A percentile compares a stretch with the other conserved stretches of the same genome.
These are phyloP conservation scores for Lumnitzera littorea DNA, from an alignment of 345 rosid species.

Conservation along the genomic window DNA sequence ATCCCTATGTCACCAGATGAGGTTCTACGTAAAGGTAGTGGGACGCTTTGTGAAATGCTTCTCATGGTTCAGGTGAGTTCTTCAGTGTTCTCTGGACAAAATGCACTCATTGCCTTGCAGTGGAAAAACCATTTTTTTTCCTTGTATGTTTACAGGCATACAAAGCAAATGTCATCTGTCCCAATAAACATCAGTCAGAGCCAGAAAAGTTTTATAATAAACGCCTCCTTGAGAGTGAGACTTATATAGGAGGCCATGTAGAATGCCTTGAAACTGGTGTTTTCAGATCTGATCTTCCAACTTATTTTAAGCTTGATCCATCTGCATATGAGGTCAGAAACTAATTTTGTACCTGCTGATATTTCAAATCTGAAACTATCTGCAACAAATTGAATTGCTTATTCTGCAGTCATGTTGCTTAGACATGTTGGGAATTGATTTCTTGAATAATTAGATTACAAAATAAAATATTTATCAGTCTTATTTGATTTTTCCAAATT, in stretches of 20 bases:
- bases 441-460: no score
- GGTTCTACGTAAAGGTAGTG: slow-evolving; percentile 98
- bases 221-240: slow-evolving; percentile 95
- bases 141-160: slow-evolving; percentile 47
- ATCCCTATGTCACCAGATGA: slow-evolving; percentile 99
- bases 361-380: neutral
- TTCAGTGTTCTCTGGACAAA: slow-evolving; percentile 3
- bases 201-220: slow-evolving; percentile 70
- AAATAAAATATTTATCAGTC: no score
- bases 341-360: neutral
- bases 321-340: slow-evolving; percentile 66
- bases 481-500: no score
- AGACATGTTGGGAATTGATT: no score
- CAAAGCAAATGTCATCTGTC: slow-evolving; percentile 91
- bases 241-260: slow-evolving; percentile 96
- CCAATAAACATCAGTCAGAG: slow-evolving; percentile 92
- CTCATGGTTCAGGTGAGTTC: slow-evolving; percentile 88
- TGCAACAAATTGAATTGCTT: neutral
- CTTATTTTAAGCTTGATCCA: slow-evolving; percentile 81
- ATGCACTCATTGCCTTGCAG: neutral
- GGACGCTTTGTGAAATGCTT: slow-evolving; percentile 99
- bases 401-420: neutral
- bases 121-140: slow-evolving; percentile 1
- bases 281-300: slow-evolving; percentile 92
- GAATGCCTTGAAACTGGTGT: slow-evolving; percentile 99